These are phyloP conservation scores for Yarrowia sp. DNA, from an alignment of 805 yeast species.

Conservation along the genomic window DNA sequence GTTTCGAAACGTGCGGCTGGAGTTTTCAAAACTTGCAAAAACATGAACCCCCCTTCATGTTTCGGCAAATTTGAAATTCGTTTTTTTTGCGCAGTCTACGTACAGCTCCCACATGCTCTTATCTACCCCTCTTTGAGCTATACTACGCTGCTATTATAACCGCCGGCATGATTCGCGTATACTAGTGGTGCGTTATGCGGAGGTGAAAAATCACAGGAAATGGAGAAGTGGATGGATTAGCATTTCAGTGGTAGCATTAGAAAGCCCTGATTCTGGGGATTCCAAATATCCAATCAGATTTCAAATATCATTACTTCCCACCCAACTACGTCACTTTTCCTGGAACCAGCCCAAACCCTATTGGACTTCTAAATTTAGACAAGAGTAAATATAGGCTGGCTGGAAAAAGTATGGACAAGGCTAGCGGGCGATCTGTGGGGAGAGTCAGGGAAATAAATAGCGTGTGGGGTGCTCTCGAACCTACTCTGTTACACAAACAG, in stretches of 20 bases:
- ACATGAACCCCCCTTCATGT: too few species aligned
- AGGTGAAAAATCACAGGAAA: too few species aligned
- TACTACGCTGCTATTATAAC: neutral
- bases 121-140: slow-evolving; percentile 2
- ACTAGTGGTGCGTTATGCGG: neutral
- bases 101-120: neutral
- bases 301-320: neutral
- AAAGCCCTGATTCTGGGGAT: neutral
- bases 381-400: slow-evolving; percentile 23
- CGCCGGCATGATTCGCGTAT: neutral
- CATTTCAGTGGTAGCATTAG: too few species aligned
- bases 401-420: slow-evolving; percentile 8
- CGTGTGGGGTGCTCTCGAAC: neutral
- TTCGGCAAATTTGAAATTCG: too few species aligned
- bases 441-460: neutral
- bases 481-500: neutral
- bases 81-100: too few species aligned
- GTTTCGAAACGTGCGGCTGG: neutral
- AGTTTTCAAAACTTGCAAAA: neutral
- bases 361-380: slow-evolving; percentile 13
- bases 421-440: neutral
- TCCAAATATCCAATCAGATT: neutral
- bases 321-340: neutral
- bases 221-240: too few species aligned
- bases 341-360: slow-evolving; percentile 12